Evolutionary conservation across 805 yeast genomes (phyloP), one percentile per base, ranked within the genome.

Genomic region (Geotrichum ghanense): DNA sequence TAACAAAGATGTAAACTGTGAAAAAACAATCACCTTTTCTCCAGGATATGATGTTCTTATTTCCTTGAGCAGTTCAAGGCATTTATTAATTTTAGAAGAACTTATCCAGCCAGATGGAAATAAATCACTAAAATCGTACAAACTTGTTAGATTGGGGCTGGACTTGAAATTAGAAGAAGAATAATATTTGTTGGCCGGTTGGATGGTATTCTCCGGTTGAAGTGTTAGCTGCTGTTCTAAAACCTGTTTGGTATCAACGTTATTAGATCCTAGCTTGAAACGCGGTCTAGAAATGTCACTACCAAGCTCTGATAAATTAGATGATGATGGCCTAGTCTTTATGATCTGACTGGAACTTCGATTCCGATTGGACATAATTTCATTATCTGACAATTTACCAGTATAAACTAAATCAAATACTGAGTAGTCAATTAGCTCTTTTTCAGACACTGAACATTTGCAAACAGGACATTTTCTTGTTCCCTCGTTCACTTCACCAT

Each of bases 1-100:
- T 60, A 92, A 82, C 56, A 85, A 75, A 2, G 81, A 66, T 1
- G 94, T 83, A 64, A 94, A 92, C 54, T 86, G 95, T 1, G 94
- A 81, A 56, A 92, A 92, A 1, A 92, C 68, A 48, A 90, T 77
- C 4, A 88, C 69, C 64, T 90, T 90, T 51, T 88, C 95, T 26
- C 69, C 76, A 0, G 81, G 78, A 41, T 70, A 64, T 3, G 70
- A 65, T 0, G 47, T 48, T 45, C 72, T 62, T 17, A 88, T 77
- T 2, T 72, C 65, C 40, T 70, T 58, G 16, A 90, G 67, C 14
- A 84, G 56, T 39, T 76, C 73, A 40, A 87, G 51, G 42, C 84
- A 73, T 52, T 76, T 75, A 3, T 67, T 70, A 53, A 88, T 74
- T 58, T 90, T 90, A 1, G 88, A 82, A 1, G 95, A 84, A 1